Evolutionary conservation across 2,329 filamentous ascomycete species (phyloP), one percentile per base, ranked within the genome.

Genomic region (Aspergillus aculeatus): DNA sequence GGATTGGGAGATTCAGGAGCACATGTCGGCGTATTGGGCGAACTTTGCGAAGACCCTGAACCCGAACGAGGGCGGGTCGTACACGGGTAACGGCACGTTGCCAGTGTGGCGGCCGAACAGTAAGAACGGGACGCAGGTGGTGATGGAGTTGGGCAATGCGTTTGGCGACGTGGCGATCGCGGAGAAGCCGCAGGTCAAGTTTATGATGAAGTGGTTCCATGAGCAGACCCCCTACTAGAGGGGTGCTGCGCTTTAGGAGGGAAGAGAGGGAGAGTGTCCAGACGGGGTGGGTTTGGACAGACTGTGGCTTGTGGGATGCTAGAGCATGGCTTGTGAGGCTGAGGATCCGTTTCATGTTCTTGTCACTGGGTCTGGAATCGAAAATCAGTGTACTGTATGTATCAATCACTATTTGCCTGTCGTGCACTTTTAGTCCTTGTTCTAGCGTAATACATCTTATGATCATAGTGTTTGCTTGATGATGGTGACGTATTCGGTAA

Each of bases 1-100:
- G 3, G 62, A 64, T n/a, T 64, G 54, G 9, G 48, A 60, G 16
- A 53, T 64, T 5, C 63, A 54, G 9, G 66, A 69, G 5, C 60
- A 66, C 23, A 73, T 75, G 66, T 68, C 66, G 4, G 64, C 66
- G 2, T 75, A 75, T 63, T 75, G 72, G 73, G 73, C 66, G 7
- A 77, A 77, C 51, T 73, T 71, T 11, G 66, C 68, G 16, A 75
- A 74, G 59, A 74, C 71, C 0, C 53, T 66, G 10, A 59, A 75
- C 57, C 70, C 70, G 3, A 72, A 70, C 53, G 29, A 26, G 2
- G 61, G 58, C 21, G 67, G 55, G 3, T 67, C 64, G 2, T 67
- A 65, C 50, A 61, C 60, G 11, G 63, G 66, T 2, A 67, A 61
- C 7, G 61, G 59, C 21, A 51, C 60, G 6, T 54, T 69, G 50